Evolutionary conservation across 345 rosid genomes (phyloP), one percentile per base, ranked within the genome.

Genomic region (Ricinus communis): DNA sequence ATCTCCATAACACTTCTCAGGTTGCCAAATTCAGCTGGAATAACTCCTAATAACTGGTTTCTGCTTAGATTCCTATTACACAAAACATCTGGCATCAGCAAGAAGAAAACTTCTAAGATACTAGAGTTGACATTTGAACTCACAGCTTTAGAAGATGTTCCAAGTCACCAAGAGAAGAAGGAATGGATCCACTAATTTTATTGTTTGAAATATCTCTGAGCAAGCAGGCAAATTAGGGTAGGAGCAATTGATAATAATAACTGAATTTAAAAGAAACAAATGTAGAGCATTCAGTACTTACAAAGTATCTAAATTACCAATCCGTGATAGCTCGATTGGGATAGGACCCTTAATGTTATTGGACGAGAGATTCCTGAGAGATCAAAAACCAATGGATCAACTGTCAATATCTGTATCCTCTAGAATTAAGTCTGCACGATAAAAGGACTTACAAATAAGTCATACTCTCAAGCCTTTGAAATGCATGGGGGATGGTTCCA

Each of bases 101-200:
- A 21, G 45, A 58, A 55, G 12, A 38, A 50, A 66, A 31, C 11
- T 65, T 62, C 24, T 30, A 12, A 64, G 56, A 69, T 33, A 61
- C 51, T 69, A 45, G 19, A 65, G 49, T 56, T 12, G 46, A 45
- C 25, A 46, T 72, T 6, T 54, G 65, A 64, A 77, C 92, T 86
- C 65, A 95, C 99, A 95, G 80, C 87, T 90, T 92, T 33, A 90
- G 84, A 71, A 95, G 93, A 80, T 95, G 99, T 77, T 95, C 99
- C 80, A 95, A 82, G 81, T 92, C 98, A 70, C 99, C 98, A 21
- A 95, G 86, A 36, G 99, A 83, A 76, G 97, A 80, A 73, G 99
- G 99, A 64, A 95, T 90, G 41, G 74, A 80, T 53, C 98, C 99
- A 75, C 66, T 83, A 61, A 95, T 90, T 74, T 87, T 85, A 86